A percentile compares a stretch with the other conserved stretches of the same genome.
Evolutionary conservation across 2,329 filamentous ascomycete species (phyloP).

Genomic region (Pseudocercospora macadamiae): DNA sequence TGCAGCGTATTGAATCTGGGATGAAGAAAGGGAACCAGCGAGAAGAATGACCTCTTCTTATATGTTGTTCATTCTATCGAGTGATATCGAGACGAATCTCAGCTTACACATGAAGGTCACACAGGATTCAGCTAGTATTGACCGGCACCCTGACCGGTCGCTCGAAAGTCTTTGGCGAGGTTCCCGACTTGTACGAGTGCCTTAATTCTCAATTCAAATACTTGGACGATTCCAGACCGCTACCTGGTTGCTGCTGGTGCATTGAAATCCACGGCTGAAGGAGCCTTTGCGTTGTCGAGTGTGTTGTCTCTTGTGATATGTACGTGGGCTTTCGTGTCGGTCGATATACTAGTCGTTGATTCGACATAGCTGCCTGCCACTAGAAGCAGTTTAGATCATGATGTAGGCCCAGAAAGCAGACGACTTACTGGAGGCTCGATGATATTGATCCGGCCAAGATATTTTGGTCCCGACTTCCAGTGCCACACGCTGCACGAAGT

Average conservation of each 20-base stretch:
- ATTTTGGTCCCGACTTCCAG: constrained; percentile 3
- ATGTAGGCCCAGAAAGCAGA: neutral
- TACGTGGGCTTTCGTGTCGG: neutral
- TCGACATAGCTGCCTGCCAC: neutral
- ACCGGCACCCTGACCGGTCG: too few species aligned
- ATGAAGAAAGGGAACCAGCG: too few species aligned
- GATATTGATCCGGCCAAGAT: neutral
- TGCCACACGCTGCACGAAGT: neutral
- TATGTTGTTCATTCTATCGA: too few species aligned
- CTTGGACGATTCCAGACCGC: too few species aligned
- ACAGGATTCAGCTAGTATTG: too few species aligned
- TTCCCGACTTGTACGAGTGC: too few species aligned
- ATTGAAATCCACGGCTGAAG: neutral
- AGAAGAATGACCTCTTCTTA: too few species aligned
- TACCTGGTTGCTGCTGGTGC: neutral
- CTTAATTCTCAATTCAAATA: too few species aligned
- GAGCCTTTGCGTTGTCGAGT: neutral
- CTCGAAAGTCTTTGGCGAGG: too few species aligned
- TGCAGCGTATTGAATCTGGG: too few species aligned
- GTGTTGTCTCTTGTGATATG: neutral
- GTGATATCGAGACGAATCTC: too few species aligned
- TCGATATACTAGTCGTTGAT: neutral
- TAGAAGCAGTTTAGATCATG: neutral
- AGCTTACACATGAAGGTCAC: too few species aligned
- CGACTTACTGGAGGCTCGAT: neutral